phyloP scores from a whole-genome alignment of 2,329 filamentous ascomycete species.

The Fusarium tjaetaba region DNA sequence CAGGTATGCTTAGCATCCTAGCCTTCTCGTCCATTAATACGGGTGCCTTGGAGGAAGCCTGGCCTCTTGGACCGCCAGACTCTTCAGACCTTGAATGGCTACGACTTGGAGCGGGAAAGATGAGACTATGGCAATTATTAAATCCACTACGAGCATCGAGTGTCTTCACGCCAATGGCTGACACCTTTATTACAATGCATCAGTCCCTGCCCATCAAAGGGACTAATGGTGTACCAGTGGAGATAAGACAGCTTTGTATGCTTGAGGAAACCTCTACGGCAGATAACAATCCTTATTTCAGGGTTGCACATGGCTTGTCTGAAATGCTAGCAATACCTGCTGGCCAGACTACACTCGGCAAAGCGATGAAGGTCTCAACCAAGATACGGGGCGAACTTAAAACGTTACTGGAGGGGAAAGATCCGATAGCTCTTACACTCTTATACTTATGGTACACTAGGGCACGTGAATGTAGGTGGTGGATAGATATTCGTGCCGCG shows the following conservation, averaged over 20 bases:
- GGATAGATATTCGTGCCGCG: background rate
- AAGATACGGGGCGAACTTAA: background rate
- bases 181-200: background rate
- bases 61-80: background rate
- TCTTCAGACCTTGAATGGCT: background rate
- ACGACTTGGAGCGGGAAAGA: background rate
- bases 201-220: background rate
- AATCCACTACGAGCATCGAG: background rate
- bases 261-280: background rate
- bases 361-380: background rate
- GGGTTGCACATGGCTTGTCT: background rate
- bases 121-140: background rate
- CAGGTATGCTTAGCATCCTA: background rate
- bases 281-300: background rate
- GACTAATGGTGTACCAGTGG: fast-evolving
- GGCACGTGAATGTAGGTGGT: background rate
- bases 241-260: background rate
- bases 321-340: background rate
- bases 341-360: background rate
- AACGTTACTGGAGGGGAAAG: background rate
- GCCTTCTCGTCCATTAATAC: background rate
- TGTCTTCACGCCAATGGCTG: background rate
- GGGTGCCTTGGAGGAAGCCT: background rate
- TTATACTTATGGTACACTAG: background rate
- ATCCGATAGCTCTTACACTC: background rate